phyloP scores from a whole-genome alignment of 1,284 basidiomycete species.

The Rhodofomes roseus region DNA sequence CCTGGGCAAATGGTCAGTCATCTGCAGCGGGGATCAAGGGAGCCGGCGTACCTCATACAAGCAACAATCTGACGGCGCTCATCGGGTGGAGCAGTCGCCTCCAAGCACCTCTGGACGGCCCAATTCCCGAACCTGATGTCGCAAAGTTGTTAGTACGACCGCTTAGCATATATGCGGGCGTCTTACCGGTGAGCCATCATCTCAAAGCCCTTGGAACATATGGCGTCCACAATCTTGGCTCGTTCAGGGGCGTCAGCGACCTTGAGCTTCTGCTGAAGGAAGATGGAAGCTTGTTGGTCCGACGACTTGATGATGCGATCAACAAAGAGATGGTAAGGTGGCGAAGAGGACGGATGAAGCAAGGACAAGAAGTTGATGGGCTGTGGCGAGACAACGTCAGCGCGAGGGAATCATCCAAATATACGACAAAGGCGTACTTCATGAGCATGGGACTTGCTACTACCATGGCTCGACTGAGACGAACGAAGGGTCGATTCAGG shows the following conservation, averaged over 20 bases:
- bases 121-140: constrained; percentile 73
- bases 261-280: constrained; percentile 82
- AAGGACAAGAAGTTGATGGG: constrained; percentile 83
- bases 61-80: constrained; percentile 74
- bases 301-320: constrained; percentile 80
- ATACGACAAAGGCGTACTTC: constrained; percentile 31
- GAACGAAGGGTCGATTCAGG: constrained; percentile 19
- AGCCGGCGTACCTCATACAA: constrained; percentile 81
- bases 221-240: constrained; percentile 78
- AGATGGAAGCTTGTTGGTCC: constrained; percentile 85
- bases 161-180: constrained; percentile 3
- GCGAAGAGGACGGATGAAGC: constrained; percentile 76
- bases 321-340: constrained; percentile 76
- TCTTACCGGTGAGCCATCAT: constrained; percentile 82
- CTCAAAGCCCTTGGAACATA: constrained; percentile 74
- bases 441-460: constrained; percentile 30
- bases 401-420: background rate
- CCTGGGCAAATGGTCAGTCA: no score
- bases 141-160: background rate
- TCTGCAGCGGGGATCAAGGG: no score
- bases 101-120: constrained; percentile 81
- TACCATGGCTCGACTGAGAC: constrained; percentile 14
- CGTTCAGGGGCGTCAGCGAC: constrained; percentile 76
- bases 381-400: constrained; percentile 31
- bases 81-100: constrained; percentile 64